Conservation (phyloP, 1,284 basidiomycete genomes). For the Cystobasidium pallidum region DNA sequence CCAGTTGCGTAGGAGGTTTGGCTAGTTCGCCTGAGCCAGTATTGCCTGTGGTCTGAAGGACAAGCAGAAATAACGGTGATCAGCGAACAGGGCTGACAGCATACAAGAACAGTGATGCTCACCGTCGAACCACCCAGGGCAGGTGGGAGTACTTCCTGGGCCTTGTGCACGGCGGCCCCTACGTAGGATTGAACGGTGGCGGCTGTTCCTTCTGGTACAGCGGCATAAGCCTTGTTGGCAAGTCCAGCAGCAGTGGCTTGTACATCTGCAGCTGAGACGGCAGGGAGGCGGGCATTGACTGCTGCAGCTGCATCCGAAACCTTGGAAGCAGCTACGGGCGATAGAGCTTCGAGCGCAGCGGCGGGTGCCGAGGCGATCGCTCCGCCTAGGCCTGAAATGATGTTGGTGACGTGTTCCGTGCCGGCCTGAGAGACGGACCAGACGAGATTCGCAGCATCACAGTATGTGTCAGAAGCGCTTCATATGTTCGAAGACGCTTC, state of each 20-base stretch:
- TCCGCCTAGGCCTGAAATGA: constrained; percentile 42
- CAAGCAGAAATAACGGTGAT: neutral
- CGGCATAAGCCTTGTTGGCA: constrained; percentile 40
- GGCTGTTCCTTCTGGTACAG: constrained; percentile 41
- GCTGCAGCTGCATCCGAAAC: constrained; percentile 33
- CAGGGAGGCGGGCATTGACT: constrained; percentile 27
- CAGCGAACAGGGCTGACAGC: neutral
- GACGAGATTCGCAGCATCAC: too few relatives aligned
- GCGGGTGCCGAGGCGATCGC: constrained; percentile 42
- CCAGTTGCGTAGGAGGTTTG: constrained; percentile 39
- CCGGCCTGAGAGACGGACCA: constrained; percentile 35
- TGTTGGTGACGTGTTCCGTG: constrained; percentile 40
- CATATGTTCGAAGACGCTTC: too few relatives aligned
- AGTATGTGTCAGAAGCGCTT: too few relatives aligned
- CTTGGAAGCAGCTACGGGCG: constrained; percentile 39
- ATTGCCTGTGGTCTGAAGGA: constrained; percentile 26
- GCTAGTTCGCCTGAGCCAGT: constrained; percentile 36
- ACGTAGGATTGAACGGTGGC: constrained; percentile 26
- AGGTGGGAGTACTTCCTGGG: constrained; percentile 38
- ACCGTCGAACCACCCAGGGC: constrained; percentile 38
- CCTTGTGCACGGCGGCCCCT: constrained; percentile 36
- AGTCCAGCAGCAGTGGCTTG: constrained; percentile 21
- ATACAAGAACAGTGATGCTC: neutral
- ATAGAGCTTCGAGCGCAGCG: constrained; percentile 37
- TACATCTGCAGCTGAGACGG: constrained; percentile 22